A percentile compares a stretch with the other conserved stretches of the same genome.
Evolutionary conservation across 805 yeast species (phyloP).

Genomic region (Wickerhamiella shivajii): DNA sequence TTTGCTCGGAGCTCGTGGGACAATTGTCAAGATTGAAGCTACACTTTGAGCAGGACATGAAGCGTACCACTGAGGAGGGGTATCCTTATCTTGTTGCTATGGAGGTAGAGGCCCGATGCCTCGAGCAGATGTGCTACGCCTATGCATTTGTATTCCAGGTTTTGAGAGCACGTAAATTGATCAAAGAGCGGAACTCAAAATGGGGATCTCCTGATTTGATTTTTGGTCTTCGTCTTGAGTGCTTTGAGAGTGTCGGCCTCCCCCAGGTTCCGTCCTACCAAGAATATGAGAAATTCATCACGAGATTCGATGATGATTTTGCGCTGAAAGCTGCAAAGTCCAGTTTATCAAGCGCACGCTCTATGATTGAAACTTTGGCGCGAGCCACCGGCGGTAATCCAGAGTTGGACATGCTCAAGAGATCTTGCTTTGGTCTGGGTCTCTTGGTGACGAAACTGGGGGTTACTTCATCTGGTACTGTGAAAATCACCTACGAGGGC

Average conservation of each 20-base stretch:
- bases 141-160: slow-evolving; percentile 19
- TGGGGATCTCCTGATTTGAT: slow-evolving; percentile 22
- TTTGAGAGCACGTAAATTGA: slow-evolving; percentile 10
- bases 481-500: too few species aligned
- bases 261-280: slow-evolving; percentile 47
- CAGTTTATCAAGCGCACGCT: slow-evolving; percentile 11
- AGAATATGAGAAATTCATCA: slow-evolving; percentile 17
- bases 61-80: slow-evolving; percentile 13
- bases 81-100: slow-evolving; percentile 18
- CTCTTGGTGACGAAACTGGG: slow-evolving; percentile 2
- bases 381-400: slow-evolving; percentile 13
- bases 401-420: slow-evolving; percentile 15
- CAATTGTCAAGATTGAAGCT: slow-evolving; percentile 32
- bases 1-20: slow-evolving; percentile 29
- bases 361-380: slow-evolving; percentile 12
- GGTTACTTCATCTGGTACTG: too few species aligned
- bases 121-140: slow-evolving; percentile 22
- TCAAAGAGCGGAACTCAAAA: slow-evolving; percentile 8
- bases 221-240: slow-evolving; percentile 54
- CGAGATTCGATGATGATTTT: slow-evolving; percentile 13
- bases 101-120: slow-evolving; percentile 21
- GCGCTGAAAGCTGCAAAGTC: slow-evolving; percentile 18
- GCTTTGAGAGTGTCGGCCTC: slow-evolving; percentile 65
- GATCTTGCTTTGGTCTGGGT: slow-evolving; percentile 15
- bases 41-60: slow-evolving; percentile 17